These are phyloP conservation scores for Nicotiana rustica DNA, from an alignment of 305 asterid species.

Conservation along the genomic window DNA sequence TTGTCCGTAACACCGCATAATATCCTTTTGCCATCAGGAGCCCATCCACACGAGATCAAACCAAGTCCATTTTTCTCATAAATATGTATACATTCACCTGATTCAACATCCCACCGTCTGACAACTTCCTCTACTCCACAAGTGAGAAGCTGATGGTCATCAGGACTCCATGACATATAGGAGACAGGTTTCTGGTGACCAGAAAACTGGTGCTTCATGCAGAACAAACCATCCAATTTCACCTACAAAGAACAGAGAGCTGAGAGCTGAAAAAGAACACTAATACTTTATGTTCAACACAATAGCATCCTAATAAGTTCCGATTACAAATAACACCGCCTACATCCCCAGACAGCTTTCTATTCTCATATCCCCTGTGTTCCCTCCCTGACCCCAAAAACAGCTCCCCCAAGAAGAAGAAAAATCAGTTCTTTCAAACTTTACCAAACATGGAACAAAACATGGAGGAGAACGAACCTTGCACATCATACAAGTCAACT, in stretches of 20 bases:
- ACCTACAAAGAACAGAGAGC: constrained; percentile 53
- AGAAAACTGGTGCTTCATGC: constrained; percentile 55
- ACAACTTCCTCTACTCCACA: constrained; percentile 86
- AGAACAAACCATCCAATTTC: constrained; percentile 53
- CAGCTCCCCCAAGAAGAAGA: neutral
- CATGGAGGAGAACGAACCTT: constrained; percentile 20
- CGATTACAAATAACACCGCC: neutral
- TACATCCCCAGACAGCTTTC: neutral
- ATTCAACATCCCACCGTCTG: constrained; percentile 73
- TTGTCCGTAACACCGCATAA: constrained; percentile 72
- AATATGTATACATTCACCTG: constrained; percentile 71
- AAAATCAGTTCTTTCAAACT: constrained; percentile 7
- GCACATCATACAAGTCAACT: constrained; percentile 6
- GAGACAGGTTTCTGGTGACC: constrained; percentile 80
- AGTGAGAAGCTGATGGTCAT: constrained; percentile 72
- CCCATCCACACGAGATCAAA: constrained; percentile 85
- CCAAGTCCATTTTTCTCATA: constrained; percentile 70
- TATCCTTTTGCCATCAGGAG: constrained; percentile 69
- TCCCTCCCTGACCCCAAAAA: neutral
- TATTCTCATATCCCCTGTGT: neutral
- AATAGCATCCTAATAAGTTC: neutral
- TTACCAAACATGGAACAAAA: neutral
- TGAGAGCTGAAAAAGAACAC: constrained; percentile 15
- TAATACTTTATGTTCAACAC: constrained; percentile 11
- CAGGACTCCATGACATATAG: constrained; percentile 80